Evolutionary conservation across 176 grass and related monocot genomes (phyloP).

Genomic region (Aegilops speltoides): DNA sequence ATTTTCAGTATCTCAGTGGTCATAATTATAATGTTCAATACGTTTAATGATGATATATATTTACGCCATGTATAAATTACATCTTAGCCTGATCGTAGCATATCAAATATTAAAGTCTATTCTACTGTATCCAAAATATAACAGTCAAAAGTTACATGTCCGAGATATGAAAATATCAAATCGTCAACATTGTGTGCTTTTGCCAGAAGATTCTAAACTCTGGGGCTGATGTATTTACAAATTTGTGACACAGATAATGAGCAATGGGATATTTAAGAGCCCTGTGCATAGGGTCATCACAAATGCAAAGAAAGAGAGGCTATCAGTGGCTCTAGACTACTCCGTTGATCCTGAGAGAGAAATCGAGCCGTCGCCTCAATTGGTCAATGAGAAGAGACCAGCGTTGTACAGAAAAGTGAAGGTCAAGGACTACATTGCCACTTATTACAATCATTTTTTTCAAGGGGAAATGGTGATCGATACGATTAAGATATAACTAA

Average conservation of each 20-base stretch:
- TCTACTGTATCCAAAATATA: background rate
- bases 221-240: background rate
- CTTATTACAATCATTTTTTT: conserved; percentile 24
- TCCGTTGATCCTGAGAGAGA: conserved; percentile 36
- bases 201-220: background rate
- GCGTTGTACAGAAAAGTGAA: conserved; percentile 44
- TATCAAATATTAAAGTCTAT: background rate
- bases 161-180: background rate
- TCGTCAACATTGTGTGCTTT: background rate
- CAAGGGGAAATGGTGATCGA: conserved; percentile 40
- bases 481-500: conserved; percentile 33
- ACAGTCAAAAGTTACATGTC: background rate
- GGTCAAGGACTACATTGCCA: conserved; percentile 40
- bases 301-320: conserved; percentile 47
- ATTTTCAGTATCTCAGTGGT: background rate
- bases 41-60: too few species aligned
- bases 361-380: conserved; percentile 21
- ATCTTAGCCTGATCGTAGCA: background rate
- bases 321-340: conserved; percentile 52
- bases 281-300: conserved; percentile 57
- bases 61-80: background rate
- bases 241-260: conserved; percentile 47
- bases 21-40: background rate
- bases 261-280: conserved; percentile 53
- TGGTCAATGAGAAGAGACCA: conserved; percentile 33